Conservation (phyloP, 2,329 filamentous ascomycete species). For the Helicocarpus griseus region DNA sequence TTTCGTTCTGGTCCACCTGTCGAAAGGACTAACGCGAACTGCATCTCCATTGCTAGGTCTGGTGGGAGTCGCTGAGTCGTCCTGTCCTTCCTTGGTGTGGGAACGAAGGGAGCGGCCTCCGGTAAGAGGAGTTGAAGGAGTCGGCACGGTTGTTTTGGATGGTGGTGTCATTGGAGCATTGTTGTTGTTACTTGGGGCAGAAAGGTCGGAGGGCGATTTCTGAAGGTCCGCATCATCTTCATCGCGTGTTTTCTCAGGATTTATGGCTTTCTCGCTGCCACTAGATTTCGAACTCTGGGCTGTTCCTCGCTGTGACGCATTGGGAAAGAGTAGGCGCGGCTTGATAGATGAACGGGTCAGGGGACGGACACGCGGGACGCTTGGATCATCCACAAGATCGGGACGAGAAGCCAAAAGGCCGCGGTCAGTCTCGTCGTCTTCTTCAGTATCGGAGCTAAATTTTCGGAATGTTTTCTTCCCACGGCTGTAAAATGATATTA, state of each 20-base stretch:
- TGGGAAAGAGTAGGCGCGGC: constrained; percentile 51
- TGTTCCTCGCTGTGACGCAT: constrained; percentile 29
- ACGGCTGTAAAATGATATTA: constrained; percentile 38
- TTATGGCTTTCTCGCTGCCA: constrained; percentile 46
- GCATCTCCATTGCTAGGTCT: constrained; percentile 16
- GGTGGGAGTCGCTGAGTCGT: constrained; percentile 18
- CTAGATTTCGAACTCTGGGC: constrained; percentile 22
- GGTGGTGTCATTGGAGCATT: constrained; percentile 17
- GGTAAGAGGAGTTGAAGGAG: constrained; percentile 24
- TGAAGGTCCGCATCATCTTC: constrained; percentile 4
- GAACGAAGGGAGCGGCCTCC: constrained; percentile 26
- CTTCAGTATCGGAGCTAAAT: constrained; percentile 37
- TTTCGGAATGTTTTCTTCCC: constrained; percentile 52
- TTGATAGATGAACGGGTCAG: constrained; percentile 50
- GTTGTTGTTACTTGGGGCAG: background rate
- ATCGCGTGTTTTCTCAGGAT: constrained; percentile 39
- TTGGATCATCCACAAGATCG: constrained; percentile 26
- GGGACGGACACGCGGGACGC: constrained; percentile 31
- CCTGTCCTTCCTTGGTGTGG: constrained; percentile 18
- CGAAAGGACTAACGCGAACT: constrained; percentile 32
- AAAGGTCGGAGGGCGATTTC: background rate
- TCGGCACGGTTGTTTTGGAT: constrained; percentile 14
- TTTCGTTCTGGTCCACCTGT: constrained; percentile 30
- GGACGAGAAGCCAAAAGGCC: constrained; percentile 32
- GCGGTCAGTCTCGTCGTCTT: constrained; percentile 31